Evolutionary conservation across 2,329 filamentous ascomycete species (phyloP), one percentile per base, ranked within the genome.

Genomic region (Endothia cerciana): DNA sequence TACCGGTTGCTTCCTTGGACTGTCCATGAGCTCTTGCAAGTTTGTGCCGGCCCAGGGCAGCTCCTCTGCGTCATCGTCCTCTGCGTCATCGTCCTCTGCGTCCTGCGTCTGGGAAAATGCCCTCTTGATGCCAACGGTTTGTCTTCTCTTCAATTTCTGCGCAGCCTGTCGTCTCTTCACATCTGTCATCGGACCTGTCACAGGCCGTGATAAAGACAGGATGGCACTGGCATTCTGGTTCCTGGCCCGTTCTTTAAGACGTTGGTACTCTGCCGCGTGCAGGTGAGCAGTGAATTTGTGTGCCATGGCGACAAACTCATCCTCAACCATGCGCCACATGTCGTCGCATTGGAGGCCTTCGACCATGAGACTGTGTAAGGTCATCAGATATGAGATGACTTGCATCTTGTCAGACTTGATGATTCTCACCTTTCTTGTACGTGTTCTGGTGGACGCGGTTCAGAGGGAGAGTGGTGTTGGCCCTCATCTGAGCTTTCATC

Each of bases 301-400:
- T 0, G 91, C 91, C 0, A 88, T 85, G 19, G 84, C 79, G 25
- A 90, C 78, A 69, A 95, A 87, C 70, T 94, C 91, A 71, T 95
- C 92, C 75, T 94, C 92, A 0, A 95, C 92, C 90, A 94, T 94
- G 72, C 91, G 89, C 76, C 87, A 94, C 63, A 78, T 79, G 73
- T 94, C 91, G 74, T 95, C 92, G n/a, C 83, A 76, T 4, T 84
- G 80, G n/a, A 85, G 75, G 2, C 88, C 89, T 57, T 87, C 82
- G 2, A 81, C 79, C 90, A 94, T 93, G 74, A 82, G 82, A 38
- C 86, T 88, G 63, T 22, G 49, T 28, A 57, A 38, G 15, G 8
- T 53, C 1, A 61, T 40, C 19, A 61, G 38, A n/a, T 11, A 15
- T 10, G 19, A 56, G 2, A n/a, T 19, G 33, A 15, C 13, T 28